Evolutionary conservation across 768 basidiomycete species (phyloP), one percentile per base, ranked within the genome.

Genomic region (Cyclocybe aegerita): DNA sequence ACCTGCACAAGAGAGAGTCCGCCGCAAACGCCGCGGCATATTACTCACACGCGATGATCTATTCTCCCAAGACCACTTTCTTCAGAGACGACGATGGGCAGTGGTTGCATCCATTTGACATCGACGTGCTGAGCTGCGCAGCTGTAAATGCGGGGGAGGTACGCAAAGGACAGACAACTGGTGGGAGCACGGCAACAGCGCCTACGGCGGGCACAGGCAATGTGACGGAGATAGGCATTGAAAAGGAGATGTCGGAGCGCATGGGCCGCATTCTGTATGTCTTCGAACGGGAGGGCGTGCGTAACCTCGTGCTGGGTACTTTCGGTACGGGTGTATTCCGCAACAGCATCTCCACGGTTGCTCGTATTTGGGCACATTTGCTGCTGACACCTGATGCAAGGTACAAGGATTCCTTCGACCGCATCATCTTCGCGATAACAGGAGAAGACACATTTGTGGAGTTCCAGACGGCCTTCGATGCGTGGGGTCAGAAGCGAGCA

Each of bases 11-110:
- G 29, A 32, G 34, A 15, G 30, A 71, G 58, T 50, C 72, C 76
- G 55, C 60, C 63, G 8, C 72, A 72, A 41, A 53, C 16, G 48
- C 43, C 23, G 74, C 70, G 6, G 83, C 84, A 0, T 86, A 79
- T 63, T 90, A 90, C 63, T 75, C 86, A n/a, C 84, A 90, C 63
- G 80, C 86, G 15, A 89, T 91, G 81, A 73, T 91, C 17, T 88
- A 83, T 59, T 85, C 86, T 9, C 87, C 88, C 1, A 67, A 71
- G 31, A 75, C 90, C 45, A 65, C 74, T 12, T 63, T 88, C 31
- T 78, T 90, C 54, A 80, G 86, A 10, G 75, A 83, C 54, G 86
- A 92, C 59, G 63, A 66, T 10, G 87, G 85, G 35, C 67, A 66
- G 9, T 82, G 76, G 77, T 61, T 75, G 8, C 68, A 74, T 36